These are phyloP conservation scores for Boletus coccyginus DNA, from an alignment of 768 basidiomycete genomes.

Conservation along the genomic window DNA sequence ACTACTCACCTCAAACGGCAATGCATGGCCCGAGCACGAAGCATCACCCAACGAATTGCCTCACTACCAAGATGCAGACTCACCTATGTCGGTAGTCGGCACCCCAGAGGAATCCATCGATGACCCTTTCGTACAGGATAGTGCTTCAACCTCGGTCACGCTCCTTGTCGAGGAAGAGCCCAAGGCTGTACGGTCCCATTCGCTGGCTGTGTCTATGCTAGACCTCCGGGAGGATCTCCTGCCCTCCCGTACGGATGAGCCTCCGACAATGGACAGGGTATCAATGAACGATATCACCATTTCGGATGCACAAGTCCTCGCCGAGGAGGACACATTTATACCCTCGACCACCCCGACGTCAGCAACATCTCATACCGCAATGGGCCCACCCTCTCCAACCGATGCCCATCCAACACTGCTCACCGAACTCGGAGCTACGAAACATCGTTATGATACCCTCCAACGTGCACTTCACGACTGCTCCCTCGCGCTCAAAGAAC, in stretches of 20 bases:
- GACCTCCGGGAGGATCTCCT: constrained; percentile 10
- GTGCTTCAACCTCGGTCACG: not conserved
- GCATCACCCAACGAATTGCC: not conserved
- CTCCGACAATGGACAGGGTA: constrained; percentile 48
- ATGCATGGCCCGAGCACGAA: not conserved
- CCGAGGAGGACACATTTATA: not conserved
- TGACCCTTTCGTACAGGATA: constrained; percentile 14
- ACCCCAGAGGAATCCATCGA: constrained; percentile 2
- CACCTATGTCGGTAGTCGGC: not conserved
- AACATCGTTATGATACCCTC: constrained; percentile 56
- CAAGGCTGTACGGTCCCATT: constrained; percentile 1
- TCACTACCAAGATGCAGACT: not conserved
- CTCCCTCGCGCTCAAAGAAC: constrained; percentile 58
- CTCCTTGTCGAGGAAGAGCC: constrained; percentile 14
- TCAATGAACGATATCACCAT: not conserved
- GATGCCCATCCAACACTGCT: constrained; percentile 38
- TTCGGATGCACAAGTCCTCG: not conserved
- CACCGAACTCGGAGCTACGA: constrained; percentile 40
- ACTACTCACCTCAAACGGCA: not conserved
- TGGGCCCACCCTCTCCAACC: no score
- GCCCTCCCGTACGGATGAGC: not conserved
- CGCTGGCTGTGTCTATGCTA: constrained; percentile 19
- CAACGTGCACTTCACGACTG: constrained; percentile 69
- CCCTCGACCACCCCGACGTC: not conserved
- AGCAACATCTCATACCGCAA: not conserved